phyloP scores from a whole-genome alignment of 108 stramenopile genomes.

The Cyclostephanos tholiformis region DNA sequence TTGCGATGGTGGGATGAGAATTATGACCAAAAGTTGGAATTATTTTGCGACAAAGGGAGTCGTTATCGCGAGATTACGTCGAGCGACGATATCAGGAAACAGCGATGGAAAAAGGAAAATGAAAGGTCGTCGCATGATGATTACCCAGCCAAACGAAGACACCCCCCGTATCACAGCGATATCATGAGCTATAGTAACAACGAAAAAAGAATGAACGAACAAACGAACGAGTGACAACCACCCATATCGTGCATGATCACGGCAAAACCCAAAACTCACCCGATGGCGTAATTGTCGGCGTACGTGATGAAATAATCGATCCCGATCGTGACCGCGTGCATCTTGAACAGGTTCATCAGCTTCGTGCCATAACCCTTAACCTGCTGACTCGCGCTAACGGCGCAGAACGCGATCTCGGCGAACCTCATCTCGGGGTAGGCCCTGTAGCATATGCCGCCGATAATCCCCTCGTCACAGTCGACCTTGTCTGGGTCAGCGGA shows the following conservation, averaged over 20 bases:
- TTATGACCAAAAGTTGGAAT: neutral
- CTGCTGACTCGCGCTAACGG: slow-evolving; percentile 92
- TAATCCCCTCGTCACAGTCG: slow-evolving; percentile 84
- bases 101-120: too few relatives aligned
- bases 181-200: too few relatives aligned
- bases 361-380: slow-evolving; percentile 96
- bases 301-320: slow-evolving; percentile 98
- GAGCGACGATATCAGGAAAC: too few relatives aligned
- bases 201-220: too few relatives aligned
- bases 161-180: too few relatives aligned
- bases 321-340: slow-evolving; percentile 79
- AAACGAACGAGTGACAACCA: too few relatives aligned
- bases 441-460: slow-evolving; percentile 97
- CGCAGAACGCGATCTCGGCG: slow-evolving; percentile 98
- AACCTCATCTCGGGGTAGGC: slow-evolving; percentile 93
- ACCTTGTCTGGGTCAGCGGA: slow-evolving; percentile 65
- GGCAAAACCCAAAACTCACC: slow-evolving; percentile 22
- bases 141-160: too few relatives aligned
- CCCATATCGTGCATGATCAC: too few relatives aligned
- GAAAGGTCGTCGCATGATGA: too few relatives aligned
- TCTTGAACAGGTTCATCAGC: slow-evolving; percentile 98
- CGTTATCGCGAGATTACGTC: too few relatives aligned
- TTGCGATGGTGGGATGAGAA: neutral
- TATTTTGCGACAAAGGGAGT: neutral
- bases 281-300: slow-evolving; percentile 98